Percentiles rank a stretch among this genome's conserved stretches.
phyloP scores from a whole-genome alignment of 1,139 yeast genomes.

The Hyphopichia burtonii region DNA sequence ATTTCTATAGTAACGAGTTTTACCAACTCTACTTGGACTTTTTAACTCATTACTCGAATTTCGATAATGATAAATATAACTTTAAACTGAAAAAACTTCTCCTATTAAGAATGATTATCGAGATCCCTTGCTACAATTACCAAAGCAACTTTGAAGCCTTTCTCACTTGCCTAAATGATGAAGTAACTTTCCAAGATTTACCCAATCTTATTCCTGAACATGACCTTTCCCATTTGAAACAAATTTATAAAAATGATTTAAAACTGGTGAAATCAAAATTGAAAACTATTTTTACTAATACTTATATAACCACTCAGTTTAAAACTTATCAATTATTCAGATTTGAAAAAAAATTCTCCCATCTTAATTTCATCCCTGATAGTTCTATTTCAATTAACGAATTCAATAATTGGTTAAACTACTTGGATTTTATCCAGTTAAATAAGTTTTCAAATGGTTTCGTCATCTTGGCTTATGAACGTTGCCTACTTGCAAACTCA shows the following conservation, averaged over 20 bases:
- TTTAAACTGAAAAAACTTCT: slow-evolving; percentile 37
- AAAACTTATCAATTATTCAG: slow-evolving; percentile 60
- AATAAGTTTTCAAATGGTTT: slow-evolving; percentile 25
- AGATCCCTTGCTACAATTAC: slow-evolving; percentile 77
- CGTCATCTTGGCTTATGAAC: slow-evolving; percentile 49
- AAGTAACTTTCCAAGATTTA: slow-evolving; percentile 6
- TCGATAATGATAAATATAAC: slow-evolving; percentile 27
- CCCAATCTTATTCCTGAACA: slow-evolving; percentile 19
- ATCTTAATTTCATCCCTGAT: slow-evolving; percentile 50
- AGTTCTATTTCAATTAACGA: slow-evolving; percentile 43
- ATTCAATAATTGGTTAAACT: slow-evolving; percentile 57
- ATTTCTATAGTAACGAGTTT: slow-evolving; percentile 71
- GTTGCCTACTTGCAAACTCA: slow-evolving; percentile 56
- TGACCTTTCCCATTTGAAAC: slow-evolving; percentile 14
- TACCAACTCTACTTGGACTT: slow-evolving; percentile 72
- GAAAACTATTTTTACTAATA: slow-evolving; percentile 48
- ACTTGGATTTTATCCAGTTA: slow-evolving; percentile 55
- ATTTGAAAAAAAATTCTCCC: slow-evolving; percentile 55
- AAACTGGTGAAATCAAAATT: slow-evolving; percentile 27
- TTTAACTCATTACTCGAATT: slow-evolving; percentile 31
- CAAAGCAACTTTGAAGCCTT: slow-evolving; percentile 30
- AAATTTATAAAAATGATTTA: slow-evolving; percentile 12
- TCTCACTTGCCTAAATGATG: background rate
- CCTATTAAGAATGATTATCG: slow-evolving; percentile 60
- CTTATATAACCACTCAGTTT: slow-evolving; percentile 61